Base-by-base conservation (phyloP, 495 filamentous ascomycete species). In the Lophiotrema nucula region DNA sequence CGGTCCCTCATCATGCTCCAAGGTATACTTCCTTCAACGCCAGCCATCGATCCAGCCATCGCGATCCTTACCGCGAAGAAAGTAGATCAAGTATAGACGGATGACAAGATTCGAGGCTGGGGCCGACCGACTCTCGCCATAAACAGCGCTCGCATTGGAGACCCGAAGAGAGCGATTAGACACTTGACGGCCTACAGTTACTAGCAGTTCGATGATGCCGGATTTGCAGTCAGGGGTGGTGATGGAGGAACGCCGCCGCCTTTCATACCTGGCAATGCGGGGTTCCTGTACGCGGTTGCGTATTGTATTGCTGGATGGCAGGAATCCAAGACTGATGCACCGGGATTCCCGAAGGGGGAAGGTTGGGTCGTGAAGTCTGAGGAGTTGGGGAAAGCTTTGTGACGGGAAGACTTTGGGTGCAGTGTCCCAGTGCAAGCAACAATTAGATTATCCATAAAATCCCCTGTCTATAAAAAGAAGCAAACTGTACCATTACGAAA, bases 51-150 rank as follows among this genome's bases (percentile, higher is more conserved):
- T n/a, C 8, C 8, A 8, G 31, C 62, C 0, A 60, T 76, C 4
- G 48, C 76, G 13, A 57, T 39, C n/a, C 72, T 70, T 19, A 81
- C 74, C 28, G 73, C 73, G 26, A 61, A 51, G 0, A 73, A 68
- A 60, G 76, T 79, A 31, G 64, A 67, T 16, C 60, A 70, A 39
- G 57, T 69, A 11, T 80, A 75, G 77, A 67, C 71, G 53, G 67
- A 78, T 57, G 66, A 69, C 1, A 67, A 75, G 25, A 71, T 67
- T 24, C 79, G 73, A 58, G 77, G 76, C 2, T 81, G 78, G 76
- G 77, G 79, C 52, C 79, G 80, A 60, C 69, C 78, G 71, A 58
- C 80, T 13, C 38, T 60, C 19, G 75, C 76, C 18, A 81, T 80
- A 77, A 79, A 79, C 53, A 58, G 66, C 13, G 65, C 76, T 28